These are phyloP conservation scores for Polytrichum commune DNA, from an alignment of 225 moss, liverwort and hornwort genomes.

Conservation along the genomic window DNA sequence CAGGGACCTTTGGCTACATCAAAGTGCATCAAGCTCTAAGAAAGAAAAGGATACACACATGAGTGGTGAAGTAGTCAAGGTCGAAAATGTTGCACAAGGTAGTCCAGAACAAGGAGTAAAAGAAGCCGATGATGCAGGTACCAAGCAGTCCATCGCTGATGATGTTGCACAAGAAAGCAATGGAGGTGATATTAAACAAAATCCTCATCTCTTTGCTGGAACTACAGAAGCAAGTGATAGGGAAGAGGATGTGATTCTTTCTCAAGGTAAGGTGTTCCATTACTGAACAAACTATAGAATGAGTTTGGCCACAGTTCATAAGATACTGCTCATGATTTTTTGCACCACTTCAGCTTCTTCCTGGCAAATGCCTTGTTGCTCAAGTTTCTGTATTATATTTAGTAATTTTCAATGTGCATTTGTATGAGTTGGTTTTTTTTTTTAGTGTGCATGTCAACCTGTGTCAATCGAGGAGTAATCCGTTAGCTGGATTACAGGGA, in stretches of 20 bases:
- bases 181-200: slow-evolving; percentile 10
- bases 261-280: slow-evolving; percentile 27
- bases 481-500: not conserved
- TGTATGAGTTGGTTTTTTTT: not conserved
- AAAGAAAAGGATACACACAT: slow-evolving; percentile 11
- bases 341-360: slow-evolving; percentile 1
- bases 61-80: slow-evolving; percentile 17
- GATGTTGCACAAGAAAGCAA: slow-evolving; percentile 2
- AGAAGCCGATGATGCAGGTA: slow-evolving; percentile 6
- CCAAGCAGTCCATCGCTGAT: not conserved
- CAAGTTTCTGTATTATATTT: not conserved
- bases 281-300: not conserved
- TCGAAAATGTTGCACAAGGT: slow-evolving; percentile 25
- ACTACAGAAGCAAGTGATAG: slow-evolving; percentile 45
- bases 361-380: not conserved
- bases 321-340: not conserved
- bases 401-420: not conserved
- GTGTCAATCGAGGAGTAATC: not conserved
- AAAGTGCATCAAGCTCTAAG: slow-evolving; percentile 22
- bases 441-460: too few species aligned
- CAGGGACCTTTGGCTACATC: slow-evolving; percentile 18
- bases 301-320: not conserved
- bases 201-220: slow-evolving; percentile 32
- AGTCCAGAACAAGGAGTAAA: slow-evolving; percentile 19
- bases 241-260: slow-evolving; percentile 20